These are phyloP conservation scores for Petasospora rhodanensis DNA, from an alignment of 1,139 yeast species.

Conservation along the genomic window DNA sequence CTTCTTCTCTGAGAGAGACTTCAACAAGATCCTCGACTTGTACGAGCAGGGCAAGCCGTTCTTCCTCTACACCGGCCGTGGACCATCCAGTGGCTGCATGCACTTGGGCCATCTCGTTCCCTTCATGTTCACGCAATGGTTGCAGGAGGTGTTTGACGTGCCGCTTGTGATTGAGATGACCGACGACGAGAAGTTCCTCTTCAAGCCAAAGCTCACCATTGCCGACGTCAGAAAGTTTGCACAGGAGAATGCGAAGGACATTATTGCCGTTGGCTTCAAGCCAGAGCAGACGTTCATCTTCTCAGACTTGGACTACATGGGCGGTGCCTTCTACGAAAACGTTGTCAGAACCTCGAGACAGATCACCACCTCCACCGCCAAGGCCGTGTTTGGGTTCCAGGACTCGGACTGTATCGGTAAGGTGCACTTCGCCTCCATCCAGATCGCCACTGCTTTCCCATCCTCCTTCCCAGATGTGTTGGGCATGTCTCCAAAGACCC, in stretches of 20 bases:
- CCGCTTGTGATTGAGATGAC: slow-evolving; percentile 96
- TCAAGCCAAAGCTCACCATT: slow-evolving; percentile 84
- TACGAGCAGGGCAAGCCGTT: slow-evolving; percentile 95
- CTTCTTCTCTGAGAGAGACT: slow-evolving; percentile 91
- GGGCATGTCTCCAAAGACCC: slow-evolving; percentile 80
- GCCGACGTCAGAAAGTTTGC: slow-evolving; percentile 83
- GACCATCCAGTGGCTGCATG: slow-evolving; percentile 93
- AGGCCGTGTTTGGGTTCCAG: slow-evolving; percentile 95
- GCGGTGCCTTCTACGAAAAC: slow-evolving; percentile 89
- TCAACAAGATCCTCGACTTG: slow-evolving; percentile 70
- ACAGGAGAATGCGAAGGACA: slow-evolving; percentile 82
- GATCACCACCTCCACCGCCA: slow-evolving; percentile 93
- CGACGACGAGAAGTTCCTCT: slow-evolving; percentile 95
- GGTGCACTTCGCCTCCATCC: slow-evolving; percentile 91
- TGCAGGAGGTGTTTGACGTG: slow-evolving; percentile 95
- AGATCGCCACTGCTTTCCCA: slow-evolving; percentile 94
- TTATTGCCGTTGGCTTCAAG: slow-evolving; percentile 90
- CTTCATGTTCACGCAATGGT: slow-evolving; percentile 93
- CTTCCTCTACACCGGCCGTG: slow-evolving; percentile 96
- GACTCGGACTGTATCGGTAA: slow-evolving; percentile 95
- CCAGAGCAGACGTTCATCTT: slow-evolving; percentile 93
- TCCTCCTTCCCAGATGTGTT: slow-evolving; percentile 92
- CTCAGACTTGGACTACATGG: slow-evolving; percentile 89
- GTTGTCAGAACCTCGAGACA: slow-evolving; percentile 93
- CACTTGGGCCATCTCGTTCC: slow-evolving; percentile 98